Base-by-base conservation (phyloP, 2,329 filamentous ascomycete genomes). In the Eutypella sp. region DNA sequence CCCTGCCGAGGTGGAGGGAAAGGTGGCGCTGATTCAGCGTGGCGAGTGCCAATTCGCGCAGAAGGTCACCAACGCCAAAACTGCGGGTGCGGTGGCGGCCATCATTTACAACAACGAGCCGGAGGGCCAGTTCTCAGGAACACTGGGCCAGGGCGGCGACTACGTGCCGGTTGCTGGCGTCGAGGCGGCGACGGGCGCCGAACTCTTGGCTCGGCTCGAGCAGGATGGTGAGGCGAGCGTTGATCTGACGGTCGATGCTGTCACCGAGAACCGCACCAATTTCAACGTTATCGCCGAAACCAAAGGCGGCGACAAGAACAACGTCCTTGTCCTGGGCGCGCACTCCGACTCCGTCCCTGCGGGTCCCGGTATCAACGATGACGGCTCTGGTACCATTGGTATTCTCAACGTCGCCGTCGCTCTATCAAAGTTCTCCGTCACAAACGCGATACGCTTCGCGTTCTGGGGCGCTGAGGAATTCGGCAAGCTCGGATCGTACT, bases 391-490 rank as follows among this genome's bases (percentile, higher is more conserved):
- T 16, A 72, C 73, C 2, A 74, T 82, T 50, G 74, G 73, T 20
- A 69, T 82, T 42, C 69, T 85, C 8, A 78, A 80, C 43, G 69
- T 82, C 24, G 81, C 81, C 9, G 72, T 74, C 22, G 73, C 75
- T n/a, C 71, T 85, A 25, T 72, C 76, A n/a, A 68, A 72, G 37
- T 84, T 71, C 62, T 64, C 62, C 5, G 71, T 79, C 46, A 81
- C 74, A 48, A 80, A 82, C 57, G 73, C 74, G 27, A 75, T 85
- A n/a, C 75, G 81, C 47, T 83, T 85, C 62, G 72, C 67, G 45
- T 85, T 78, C 71, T 85, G 81, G 79, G 75, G 78, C 2, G 81
- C 73, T 3, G 80, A 84, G 61, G 80, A 83, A 56, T 79, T 77
- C 44, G 82, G 82, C 20, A 71, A 85, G 15, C 68, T 85, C 11